Percentiles rank a stretch among this genome's conserved stretches.
Conservation (phyloP, 2,329 filamentous ascomycete genomes). For the Trichoderma atroviride region DNA sequence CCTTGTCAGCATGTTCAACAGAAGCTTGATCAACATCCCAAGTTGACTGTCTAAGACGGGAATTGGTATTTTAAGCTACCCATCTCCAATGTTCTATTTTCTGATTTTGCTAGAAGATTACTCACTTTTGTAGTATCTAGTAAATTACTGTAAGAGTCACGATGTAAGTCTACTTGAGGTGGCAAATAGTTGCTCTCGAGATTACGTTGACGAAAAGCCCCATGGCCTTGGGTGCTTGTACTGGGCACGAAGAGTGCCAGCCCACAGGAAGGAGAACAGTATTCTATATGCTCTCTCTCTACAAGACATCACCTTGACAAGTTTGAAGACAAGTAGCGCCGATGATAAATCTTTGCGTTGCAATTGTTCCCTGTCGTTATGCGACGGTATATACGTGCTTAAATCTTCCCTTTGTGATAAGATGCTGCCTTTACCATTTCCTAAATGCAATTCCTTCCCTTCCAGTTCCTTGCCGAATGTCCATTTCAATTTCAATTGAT, state of each 20-base stretch:
- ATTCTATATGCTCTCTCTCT: not conserved
- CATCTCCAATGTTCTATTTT: not conserved
- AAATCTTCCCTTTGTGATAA: not conserved
- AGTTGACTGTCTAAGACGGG: not conserved
- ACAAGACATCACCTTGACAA: not conserved
- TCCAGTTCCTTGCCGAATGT: not conserved
- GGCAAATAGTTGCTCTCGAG: not conserved
- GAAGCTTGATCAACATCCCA: not conserved
- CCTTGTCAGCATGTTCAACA: not conserved
- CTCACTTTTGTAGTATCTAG: not conserved
- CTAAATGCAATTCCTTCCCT: not conserved
- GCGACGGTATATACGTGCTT: constrained; percentile 11
- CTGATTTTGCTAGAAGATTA: not conserved
- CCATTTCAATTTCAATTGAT: not conserved
- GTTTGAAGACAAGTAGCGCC: too few species aligned
- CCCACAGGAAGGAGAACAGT: too few species aligned
- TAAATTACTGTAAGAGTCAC: not conserved
- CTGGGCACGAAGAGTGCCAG: not conserved
- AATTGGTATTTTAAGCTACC: not conserved
- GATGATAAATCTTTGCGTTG: not conserved
- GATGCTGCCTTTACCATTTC: not conserved
- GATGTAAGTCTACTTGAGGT: not conserved
- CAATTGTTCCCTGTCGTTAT: not conserved
- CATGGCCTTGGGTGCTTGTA: not conserved
- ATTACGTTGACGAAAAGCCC: not conserved